Evolutionary conservation across 805 yeast genomes (phyloP), one percentile per base, ranked within the genome.

Genomic region (Spathaspora sp.): DNA sequence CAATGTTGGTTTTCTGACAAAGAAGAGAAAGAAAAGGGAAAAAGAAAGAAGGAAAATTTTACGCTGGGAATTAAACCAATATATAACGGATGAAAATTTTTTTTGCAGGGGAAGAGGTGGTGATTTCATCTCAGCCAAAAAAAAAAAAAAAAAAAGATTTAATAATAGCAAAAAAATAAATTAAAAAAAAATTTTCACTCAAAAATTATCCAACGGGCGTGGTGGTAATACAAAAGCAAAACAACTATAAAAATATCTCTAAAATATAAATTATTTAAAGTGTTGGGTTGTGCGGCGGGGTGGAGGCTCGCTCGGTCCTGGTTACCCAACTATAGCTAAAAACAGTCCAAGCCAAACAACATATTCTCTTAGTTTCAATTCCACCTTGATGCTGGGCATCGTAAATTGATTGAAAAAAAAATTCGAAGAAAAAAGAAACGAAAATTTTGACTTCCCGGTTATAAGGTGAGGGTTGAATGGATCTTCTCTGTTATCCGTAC

Each of bases 1-100:
- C 70, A 54, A 47, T 46, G 44, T 47, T 61, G 16, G 63, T 59
- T 61, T 23, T 44, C 29, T 45, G 59, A 47, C 47, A 35, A 51
- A 53, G 57, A 55, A 58, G 61, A 56, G 51, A 57, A 51, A 53
- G 46, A 50, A 58, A 46, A 54, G 51, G 48, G 47, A 55, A 47
- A 47, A 57, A 54, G 49, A 49, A 46, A 44, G 45, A 45, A 49
- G 44, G 38, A 20, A 42, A 20, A 43, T 26, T 39, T n/a, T 20
- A 10, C 18, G 42, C 40, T 35, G 39, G 39, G 18, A 43, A 20
- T 29, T 5, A 35, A 32, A 29, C 12, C 10, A n/a, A 44, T 28
- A 29, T 26, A 46, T 29, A 26, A 46, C 31, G 39, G 28, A 42
- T 38, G 48, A 49, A 49, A 49, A 49, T 35, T 49, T 48, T 47